Evolutionary conservation across 139 green algal species (phyloP).

Genomic region (Tetratostichococcus sp.): DNA sequence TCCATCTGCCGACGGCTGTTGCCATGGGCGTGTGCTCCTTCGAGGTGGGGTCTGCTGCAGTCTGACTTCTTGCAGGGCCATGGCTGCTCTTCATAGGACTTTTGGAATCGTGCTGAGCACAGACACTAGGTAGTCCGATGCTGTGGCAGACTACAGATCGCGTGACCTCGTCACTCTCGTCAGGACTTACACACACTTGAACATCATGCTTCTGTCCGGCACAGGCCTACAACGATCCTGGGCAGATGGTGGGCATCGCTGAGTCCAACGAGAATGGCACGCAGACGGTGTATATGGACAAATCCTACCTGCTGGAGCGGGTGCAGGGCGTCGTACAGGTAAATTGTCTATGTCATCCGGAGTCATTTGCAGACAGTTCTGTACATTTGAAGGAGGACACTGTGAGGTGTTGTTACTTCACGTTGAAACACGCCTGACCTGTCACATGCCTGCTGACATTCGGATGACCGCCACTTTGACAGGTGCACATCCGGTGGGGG

Average conservation of each 20-base stretch:
- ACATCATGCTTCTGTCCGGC: background rate
- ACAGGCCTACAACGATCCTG: constrained; percentile 12
- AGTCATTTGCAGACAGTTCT: background rate
- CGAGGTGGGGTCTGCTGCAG: background rate
- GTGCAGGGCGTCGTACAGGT: constrained; percentile 3
- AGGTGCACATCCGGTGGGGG: background rate
- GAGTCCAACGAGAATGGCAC: background rate
- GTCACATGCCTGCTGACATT: background rate
- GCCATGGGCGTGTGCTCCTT: constrained; percentile 12
- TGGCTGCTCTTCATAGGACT: background rate
- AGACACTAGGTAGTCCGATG: too few relatives aligned
- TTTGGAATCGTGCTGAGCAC: background rate
- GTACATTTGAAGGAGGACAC: background rate
- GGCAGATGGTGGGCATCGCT: constrained; percentile 7
- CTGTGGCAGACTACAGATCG: too few relatives aligned
- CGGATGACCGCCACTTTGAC: background rate
- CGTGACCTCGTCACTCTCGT: background rate
- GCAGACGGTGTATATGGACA: constrained; percentile 17
- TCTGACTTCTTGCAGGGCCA: background rate
- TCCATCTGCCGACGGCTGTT: constrained; percentile 2
- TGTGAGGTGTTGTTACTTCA: too few relatives aligned
- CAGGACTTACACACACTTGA: background rate
- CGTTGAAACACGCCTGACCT: too few relatives aligned
- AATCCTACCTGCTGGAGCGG: background rate
- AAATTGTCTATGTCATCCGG: background rate